Percentiles rank a stretch among this genome's conserved stretches.
These are phyloP conservation scores for Danielia oregonensis DNA, from an alignment of 805 yeast genomes.

Conservation along the genomic window DNA sequence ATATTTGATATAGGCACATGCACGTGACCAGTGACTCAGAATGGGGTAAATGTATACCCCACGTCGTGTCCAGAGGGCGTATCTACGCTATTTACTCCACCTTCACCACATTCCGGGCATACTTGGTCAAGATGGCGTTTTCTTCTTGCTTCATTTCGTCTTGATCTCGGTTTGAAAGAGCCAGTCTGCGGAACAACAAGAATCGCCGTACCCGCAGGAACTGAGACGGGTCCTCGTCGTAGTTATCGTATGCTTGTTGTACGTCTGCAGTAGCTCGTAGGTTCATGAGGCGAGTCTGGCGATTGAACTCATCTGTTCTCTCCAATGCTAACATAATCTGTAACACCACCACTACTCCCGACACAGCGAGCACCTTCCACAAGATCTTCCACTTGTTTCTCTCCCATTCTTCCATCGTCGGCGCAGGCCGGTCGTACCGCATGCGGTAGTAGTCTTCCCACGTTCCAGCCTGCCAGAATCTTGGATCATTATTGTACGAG, in stretches of 20 bases:
- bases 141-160: conserved; percentile 21
- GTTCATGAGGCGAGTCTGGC: conserved; percentile 20
- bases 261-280: conserved; percentile 28
- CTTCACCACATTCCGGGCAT: conserved; percentile 24
- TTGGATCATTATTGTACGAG: conserved; percentile 32
- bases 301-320: conserved; percentile 29
- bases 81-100: conserved; percentile 12
- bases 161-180: conserved; percentile 16
- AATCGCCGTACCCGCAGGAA: conserved; percentile 33
- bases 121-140: conserved; percentile 27
- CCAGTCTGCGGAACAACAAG: conserved; percentile 29
- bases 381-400: conserved; percentile 42
- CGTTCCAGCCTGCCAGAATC: conserved; percentile 58
- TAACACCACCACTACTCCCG: conserved; percentile 35
- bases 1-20: background rate
- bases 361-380: conserved; percentile 35
- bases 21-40: conserved; percentile 2
- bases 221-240: conserved; percentile 24
- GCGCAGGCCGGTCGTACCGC: conserved; percentile 34
- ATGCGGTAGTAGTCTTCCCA: conserved; percentile 60
- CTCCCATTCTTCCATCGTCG: conserved; percentile 38
- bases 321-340: conserved; percentile 39
- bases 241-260: conserved; percentile 22
- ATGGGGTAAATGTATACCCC: no score
- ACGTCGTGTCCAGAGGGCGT: no score